Evolutionary conservation across 2,329 filamentous ascomycete species (phyloP), one percentile per base, ranked within the genome.

Genomic region (Phaeoacremonium minimum): DNA sequence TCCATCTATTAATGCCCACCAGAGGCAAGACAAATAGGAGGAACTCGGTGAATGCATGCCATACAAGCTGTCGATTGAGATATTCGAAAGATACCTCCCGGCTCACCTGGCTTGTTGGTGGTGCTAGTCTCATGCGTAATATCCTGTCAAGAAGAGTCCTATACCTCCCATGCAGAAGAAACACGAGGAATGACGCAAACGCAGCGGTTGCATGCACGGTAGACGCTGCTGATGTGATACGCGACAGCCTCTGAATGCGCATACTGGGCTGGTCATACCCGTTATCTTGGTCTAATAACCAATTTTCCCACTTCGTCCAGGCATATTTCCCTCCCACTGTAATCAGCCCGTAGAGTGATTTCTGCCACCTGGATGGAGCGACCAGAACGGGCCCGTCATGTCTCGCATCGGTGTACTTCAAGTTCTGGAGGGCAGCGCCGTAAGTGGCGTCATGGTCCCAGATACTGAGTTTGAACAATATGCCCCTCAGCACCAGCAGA

Each of bases 1-100:
- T 79, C 93, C 93, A 98, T 46, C 89, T 79, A 52, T 86, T 84
- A 48, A 98, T 91, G 35, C 93, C 93, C 29, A 98, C 86, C n/a
- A 98, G 75, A 0, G 93, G 93, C n/a, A 98, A 73, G 14, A 97
- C 77, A 59, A 97, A 98, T 19, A 98, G 76, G n/a, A 98, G 71
- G 51, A 98, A 98, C 58, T 98, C 93, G 17, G 93, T 98, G 53
- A 98, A 95, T n/a, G 93, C 93, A 63, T 98, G 93, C 93, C 93
- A 98, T 26, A 98, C 93, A 9, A 98, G 79, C 64, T 98, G 93
- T 32, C 93, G 83, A 59, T 98, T 98, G 33, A 97, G 77, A 53
- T 96, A 97, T 63, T 98, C 93, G 56, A 98, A 97, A 2, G 87
- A 95, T 17, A 98, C 90, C 61, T 97, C 89, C 19, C 91, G 77